Percentiles rank a stretch among this genome's conserved stretches.
These are phyloP conservation scores for Solanum pennellii DNA, from an alignment of 257 asterid species.

Conservation along the genomic window DNA sequence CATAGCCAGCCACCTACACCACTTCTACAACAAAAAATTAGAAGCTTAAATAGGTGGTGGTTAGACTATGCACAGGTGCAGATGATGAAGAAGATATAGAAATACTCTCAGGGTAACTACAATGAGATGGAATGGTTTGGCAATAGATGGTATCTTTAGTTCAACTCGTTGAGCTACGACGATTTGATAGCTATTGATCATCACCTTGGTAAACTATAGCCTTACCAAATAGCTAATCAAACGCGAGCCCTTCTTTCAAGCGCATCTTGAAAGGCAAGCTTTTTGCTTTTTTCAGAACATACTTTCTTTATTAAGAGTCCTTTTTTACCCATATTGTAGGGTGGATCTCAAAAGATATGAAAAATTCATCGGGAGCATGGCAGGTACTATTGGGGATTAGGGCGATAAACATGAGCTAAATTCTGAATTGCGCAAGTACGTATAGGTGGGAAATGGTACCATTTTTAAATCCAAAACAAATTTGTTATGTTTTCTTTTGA, in stretches of 20 bases:
- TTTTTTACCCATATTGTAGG: not conserved
- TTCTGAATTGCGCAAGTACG: not conserved
- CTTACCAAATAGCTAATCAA: not conserved
- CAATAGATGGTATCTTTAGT: not conserved
- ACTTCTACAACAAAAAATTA: not conserved
- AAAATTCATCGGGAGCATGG: not conserved
- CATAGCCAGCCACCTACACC: not conserved
- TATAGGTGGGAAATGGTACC: not conserved
- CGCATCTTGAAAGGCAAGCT: not conserved
- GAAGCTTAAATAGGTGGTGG: not conserved
- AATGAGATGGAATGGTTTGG: not conserved
- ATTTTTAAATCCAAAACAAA: not conserved
- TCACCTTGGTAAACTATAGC: not conserved
- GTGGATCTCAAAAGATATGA: not conserved
- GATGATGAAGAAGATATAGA: not conserved
- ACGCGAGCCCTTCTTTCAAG: not conserved
- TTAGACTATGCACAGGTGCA: not conserved
- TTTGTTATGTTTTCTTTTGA: not conserved
- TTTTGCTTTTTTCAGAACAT: not conserved
- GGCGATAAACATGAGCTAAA: not conserved
- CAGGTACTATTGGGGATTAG: not conserved
- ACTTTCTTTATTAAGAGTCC: not conserved
- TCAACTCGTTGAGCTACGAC: not conserved
- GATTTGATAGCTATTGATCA: not conserved
- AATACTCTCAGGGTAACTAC: not conserved